Base-by-base conservation (phyloP, 495 filamentous ascomycete species). In the Hypoxylon cercidicola region DNA sequence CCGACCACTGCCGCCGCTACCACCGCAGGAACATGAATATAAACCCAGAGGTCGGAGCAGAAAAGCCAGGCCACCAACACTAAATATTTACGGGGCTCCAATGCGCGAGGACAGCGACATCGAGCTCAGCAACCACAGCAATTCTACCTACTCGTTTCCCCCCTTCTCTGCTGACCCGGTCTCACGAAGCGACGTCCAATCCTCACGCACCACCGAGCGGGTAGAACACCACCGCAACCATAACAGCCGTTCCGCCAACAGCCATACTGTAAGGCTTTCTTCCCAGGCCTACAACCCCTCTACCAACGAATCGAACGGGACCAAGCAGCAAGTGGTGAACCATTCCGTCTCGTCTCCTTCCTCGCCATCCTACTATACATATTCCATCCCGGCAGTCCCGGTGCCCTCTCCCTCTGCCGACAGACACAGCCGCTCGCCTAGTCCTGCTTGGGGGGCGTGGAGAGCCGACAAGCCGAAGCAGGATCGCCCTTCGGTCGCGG, bases 391-490 rank as follows among this genome's bases (percentile, higher is more conserved):
- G 2, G 45, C 37, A 0, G 4, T 18, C 8, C 25, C 12, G 2
- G 45, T 50, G 3, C 13, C 13, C 19, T 28, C 37, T 35, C 8
- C 55, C 13, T 5, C 16, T n/a, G 0, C 16, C 11, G 4, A 18
- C n/a, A n/a, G n/a, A 3, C 6, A 13, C 13, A 12, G 32, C 16
- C 56, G 52, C 25, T 16, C 25, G 19, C 52, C 40, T 0, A 60
- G 53, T 19, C 55, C 60, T 0, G 47, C 40, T 1, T 53, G 66
- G 13, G 71, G 68, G 1, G 34, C 68, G 1, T 71, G 46, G 55
- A 32, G n/a, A 2, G 28, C 58, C 3, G 55, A 64, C 37, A 43
- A 4, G 0, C 53, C 64, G 40, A 64, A 11, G 0, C 64, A 64
- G 2, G 48, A 20, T 7, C 54, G 45, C 1, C 21, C 45, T 0